A percentile compares a stretch with the other conserved stretches of the same genome.
These are phyloP conservation scores for Cercospora sesami DNA, from an alignment of 2,329 filamentous ascomycete genomes.

Conservation along the genomic window DNA sequence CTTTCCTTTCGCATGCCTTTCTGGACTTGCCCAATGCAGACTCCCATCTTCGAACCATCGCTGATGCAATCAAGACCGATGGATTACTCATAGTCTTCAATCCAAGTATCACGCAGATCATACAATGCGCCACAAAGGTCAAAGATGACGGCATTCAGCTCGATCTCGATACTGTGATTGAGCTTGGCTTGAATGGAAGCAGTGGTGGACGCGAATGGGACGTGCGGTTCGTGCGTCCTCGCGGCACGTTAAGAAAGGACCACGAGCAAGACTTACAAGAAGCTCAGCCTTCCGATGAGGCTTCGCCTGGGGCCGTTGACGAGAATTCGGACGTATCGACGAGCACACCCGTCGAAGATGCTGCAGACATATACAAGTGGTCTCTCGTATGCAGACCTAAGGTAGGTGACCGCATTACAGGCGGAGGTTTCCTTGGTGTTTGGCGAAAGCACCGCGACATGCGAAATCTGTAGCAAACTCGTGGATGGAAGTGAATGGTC, in stretches of 20 bases:
- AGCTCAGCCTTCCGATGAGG: neutral
- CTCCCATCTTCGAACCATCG: conserved; percentile 51
- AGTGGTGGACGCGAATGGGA: conserved; percentile 65
- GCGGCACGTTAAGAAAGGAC: conserved; percentile 30
- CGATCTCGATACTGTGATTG: conserved; percentile 59
- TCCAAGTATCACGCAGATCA: conserved; percentile 77
- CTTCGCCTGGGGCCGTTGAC: neutral
- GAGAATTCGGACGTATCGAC: neutral
- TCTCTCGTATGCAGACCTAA: conserved; percentile 43
- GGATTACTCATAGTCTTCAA: conserved; percentile 70
- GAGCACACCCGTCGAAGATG: neutral
- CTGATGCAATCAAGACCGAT: conserved; percentile 62
- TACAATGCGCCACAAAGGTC: conserved; percentile 59
- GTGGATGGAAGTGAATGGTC: conserved; percentile 29
- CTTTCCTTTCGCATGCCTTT: conserved; percentile 70
- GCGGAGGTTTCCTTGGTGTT: conserved; percentile 43
- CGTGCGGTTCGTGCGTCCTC: conserved; percentile 54
- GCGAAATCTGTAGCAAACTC: neutral
- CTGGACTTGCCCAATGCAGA: conserved; percentile 71
- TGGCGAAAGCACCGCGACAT: conserved; percentile 39
- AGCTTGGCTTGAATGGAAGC: conserved; percentile 54
- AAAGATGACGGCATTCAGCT: conserved; percentile 58
- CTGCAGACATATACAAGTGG: conserved; percentile 12
- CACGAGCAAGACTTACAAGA: neutral
- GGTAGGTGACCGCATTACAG: conserved; percentile 41